A percentile compares a stretch with the other conserved stretches of the same genome.
phyloP scores from a whole-genome alignment of 345 rosid species.

The Citrus glauca region DNA sequence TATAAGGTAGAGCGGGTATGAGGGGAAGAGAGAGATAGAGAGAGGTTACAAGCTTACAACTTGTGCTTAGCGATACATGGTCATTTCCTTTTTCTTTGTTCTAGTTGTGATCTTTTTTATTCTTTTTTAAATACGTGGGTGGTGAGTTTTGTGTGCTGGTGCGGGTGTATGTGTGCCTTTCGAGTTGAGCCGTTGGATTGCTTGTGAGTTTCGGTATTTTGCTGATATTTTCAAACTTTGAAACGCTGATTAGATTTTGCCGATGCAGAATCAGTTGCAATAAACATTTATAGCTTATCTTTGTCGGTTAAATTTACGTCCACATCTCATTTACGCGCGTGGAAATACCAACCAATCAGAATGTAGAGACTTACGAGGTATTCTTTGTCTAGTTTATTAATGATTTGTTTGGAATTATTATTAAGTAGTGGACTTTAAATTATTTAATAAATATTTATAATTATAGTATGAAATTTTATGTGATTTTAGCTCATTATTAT shows the following conservation, averaged over 20 bases:
- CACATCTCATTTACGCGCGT: conserved; percentile 15
- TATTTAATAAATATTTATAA: too few species aligned
- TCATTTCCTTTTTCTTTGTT: background rate
- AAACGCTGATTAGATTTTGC: conserved; percentile 18
- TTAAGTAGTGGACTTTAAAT: too few species aligned
- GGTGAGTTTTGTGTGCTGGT: background rate
- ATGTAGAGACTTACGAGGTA: background rate
- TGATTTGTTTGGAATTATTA: too few species aligned
- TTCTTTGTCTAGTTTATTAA: too few species aligned
- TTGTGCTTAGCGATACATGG: background rate
- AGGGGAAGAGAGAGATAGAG: conserved; percentile 13
- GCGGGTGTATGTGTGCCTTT: background rate
- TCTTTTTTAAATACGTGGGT: background rate
- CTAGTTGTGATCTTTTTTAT: background rate
- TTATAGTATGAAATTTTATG: too few species aligned
- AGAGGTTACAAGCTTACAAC: conserved; percentile 21
- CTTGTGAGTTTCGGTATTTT: background rate
- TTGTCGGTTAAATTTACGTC: background rate
- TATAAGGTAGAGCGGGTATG: conserved; percentile 14
- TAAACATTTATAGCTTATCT: background rate
- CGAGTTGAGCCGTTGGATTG: conserved; percentile 12
- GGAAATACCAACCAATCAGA: background rate
- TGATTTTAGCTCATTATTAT: too few species aligned
- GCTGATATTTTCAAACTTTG: background rate
- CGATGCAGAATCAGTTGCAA: background rate